These are phyloP conservation scores for Shiraia sp. DNA, from an alignment of 2,329 filamentous ascomycete genomes.

Conservation along the genomic window DNA sequence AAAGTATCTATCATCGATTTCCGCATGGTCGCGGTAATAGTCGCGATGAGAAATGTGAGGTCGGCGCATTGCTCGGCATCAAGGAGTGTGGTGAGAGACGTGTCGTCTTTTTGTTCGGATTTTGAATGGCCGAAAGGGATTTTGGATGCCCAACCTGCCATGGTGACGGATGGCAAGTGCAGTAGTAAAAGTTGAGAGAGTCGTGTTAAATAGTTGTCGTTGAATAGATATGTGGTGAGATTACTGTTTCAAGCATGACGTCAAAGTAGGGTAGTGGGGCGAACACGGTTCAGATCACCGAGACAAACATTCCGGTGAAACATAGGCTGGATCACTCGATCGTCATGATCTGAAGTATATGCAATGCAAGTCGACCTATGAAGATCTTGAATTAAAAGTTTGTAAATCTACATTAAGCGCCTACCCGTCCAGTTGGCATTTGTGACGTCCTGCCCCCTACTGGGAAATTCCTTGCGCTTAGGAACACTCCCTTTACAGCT, in stretches of 20 bases:
- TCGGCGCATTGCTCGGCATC: slow-evolving; percentile 51
- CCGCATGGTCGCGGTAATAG: slow-evolving; percentile 53
- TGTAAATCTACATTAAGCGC: slow-evolving; percentile 7
- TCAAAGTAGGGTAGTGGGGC: slow-evolving; percentile 19
- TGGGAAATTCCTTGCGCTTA: slow-evolving; percentile 74
- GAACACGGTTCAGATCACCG: slow-evolving; percentile 1
- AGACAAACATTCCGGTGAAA: slow-evolving; percentile 1
- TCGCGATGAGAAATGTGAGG: slow-evolving; percentile 53
- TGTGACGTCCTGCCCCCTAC: slow-evolving; percentile 28
- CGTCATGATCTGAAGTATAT: not conserved
- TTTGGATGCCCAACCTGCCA: slow-evolving; percentile 38
- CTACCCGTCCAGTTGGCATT: slow-evolving; percentile 26
- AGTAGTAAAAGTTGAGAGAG: not conserved
- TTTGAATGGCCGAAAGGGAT: slow-evolving; percentile 41
- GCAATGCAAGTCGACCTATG: not conserved
- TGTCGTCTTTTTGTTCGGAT: slow-evolving; percentile 33
- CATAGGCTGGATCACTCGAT: not conserved
- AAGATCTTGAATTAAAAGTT: not conserved
- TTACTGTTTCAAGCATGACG: slow-evolving; percentile 21
- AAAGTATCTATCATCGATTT: slow-evolving; percentile 50
- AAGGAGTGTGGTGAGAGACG: slow-evolving; percentile 51
- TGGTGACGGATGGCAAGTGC: slow-evolving; percentile 5
- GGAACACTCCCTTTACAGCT: slow-evolving; percentile 75
- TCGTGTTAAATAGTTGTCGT: not conserved
- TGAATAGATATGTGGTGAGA: not conserved